Percentiles rank a stretch among this genome's conserved stretches.
Conservation (phyloP, 352 stramenopile species). For the Globisporangium middletonii region DNA sequence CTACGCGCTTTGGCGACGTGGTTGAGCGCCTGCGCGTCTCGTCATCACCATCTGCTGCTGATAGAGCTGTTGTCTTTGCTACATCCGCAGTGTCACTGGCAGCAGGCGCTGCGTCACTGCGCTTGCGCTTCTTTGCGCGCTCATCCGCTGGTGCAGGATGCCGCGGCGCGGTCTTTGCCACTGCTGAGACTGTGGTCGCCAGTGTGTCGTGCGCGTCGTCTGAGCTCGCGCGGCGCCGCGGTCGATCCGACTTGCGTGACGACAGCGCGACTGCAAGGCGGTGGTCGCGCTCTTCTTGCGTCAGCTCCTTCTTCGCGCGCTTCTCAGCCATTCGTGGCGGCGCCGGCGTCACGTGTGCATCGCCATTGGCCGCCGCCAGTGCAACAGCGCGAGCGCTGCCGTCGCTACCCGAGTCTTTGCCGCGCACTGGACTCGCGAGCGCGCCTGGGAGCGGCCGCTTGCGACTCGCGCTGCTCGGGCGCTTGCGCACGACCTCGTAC, state of each 20-base stretch:
- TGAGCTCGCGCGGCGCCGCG: too few species aligned
- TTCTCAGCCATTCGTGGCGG: not conserved
- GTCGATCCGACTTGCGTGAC: too few species aligned
- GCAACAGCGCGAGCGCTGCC: not conserved
- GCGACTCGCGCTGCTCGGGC: slow-evolving; percentile 5
- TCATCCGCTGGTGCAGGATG: not conserved
- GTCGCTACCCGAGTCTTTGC: not conserved
- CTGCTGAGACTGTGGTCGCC: not conserved
- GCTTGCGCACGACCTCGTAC: not conserved
- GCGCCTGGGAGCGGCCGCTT: slow-evolving; percentile 10
- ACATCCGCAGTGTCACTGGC: not conserved
- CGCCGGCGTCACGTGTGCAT: not conserved
- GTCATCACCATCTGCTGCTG: not conserved
- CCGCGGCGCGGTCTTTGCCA: not conserved
- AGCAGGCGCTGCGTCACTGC: not conserved
- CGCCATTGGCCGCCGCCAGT: too few species aligned
- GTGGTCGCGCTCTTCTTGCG: too few species aligned
- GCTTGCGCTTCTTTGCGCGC: not conserved
- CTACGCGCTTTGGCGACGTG: not conserved
- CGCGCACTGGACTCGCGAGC: too few species aligned
- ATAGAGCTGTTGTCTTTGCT: not conserved
- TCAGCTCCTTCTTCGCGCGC: slow-evolving; percentile 2
- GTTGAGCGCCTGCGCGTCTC: not conserved
- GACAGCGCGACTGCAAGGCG: too few species aligned
- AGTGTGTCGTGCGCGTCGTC: not conserved